Conservation (phyloP, 2,329 filamentous ascomycete genomes). For the Leptographium galeiforme region DNA sequence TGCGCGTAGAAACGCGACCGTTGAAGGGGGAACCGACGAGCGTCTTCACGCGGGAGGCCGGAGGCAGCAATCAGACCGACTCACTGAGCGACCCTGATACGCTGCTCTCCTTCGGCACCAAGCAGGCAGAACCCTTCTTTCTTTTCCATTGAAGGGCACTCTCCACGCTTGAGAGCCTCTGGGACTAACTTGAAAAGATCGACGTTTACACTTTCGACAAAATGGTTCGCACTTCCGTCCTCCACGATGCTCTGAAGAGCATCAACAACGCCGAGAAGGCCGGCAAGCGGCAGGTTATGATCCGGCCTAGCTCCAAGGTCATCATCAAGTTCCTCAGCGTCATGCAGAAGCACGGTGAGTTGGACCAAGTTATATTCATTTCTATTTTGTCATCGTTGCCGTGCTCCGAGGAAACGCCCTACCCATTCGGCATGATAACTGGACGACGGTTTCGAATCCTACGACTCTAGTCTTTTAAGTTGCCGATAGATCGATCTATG, state of each 20-base stretch:
- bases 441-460: conserved; percentile 77
- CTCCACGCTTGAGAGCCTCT: conserved; percentile 49
- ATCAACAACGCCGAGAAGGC: conserved; percentile 99
- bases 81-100: conserved; percentile 33
- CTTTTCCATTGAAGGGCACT: conserved; percentile 42
- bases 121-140: conserved; percentile 57
- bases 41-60: conserved; percentile 29
- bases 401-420: not conserved
- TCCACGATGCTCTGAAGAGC: conserved; percentile 97
- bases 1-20: not conserved
- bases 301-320: conserved; percentile 97
- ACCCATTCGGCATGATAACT: conserved; percentile 96
- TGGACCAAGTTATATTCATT: not conserved
- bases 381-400: not conserved
- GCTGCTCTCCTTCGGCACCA: conserved; percentile 49
- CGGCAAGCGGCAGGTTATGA: conserved; percentile 98
- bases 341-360: conserved; percentile 99
- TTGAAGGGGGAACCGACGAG: not conserved
- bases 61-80: conserved; percentile 44
- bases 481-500: conserved; percentile 77
- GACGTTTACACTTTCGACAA: conserved; percentile 67
- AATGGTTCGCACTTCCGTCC: conserved; percentile 98
- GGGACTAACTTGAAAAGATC: conserved; percentile 43
- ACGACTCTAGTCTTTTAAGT: conserved; percentile 99
- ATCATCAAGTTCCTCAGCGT: conserved; percentile 98